Evolutionary conservation across 1,284 basidiomycete genomes (phyloP), one percentile per base, ranked within the genome.

Genomic region (Trichosporon sp.): DNA sequence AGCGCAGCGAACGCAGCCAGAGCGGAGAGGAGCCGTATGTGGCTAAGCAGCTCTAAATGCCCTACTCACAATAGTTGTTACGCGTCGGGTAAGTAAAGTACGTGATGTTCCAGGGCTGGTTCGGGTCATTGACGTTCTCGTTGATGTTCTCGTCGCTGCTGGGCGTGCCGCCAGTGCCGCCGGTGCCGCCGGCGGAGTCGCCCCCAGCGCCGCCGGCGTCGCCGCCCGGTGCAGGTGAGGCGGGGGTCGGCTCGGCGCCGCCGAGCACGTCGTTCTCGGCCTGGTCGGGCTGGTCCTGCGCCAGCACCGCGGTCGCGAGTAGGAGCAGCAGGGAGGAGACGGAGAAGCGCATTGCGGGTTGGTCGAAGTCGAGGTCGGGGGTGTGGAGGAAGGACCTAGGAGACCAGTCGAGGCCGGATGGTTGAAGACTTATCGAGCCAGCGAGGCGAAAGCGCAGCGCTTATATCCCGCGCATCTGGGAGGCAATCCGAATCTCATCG

Each of bases 51-150:
- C n/a, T n/a, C n/a, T n/a, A n/a, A n/a, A 23, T 15, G 25, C 12
- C 11, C 6, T 2, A 67, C 70, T 68, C 65, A 68, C 70, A 71
- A 63, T 69, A 69, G n/a, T 68, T 65, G 53, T 64, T 66, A 15
- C 70, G 65, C 32, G 44, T 62, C 15, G 70, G 70, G 23, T 58
- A 56, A 23, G 63, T 44, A 18, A 68, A 69, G 31, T 62, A 69
- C 3, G 68, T 63, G 5, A 35, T 3, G 65, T 69, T 69, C 68
- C 68, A 69, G 44, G 62, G 44, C 31, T 23, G 25, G 42, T 3
- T 47, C 21, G 32, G 32, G 38, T 63, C 62, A 11, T 29, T 12
- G 21, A 13, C n/a, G 7, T 60, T 60, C 47, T 32, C 31, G 66
- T 44, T 8, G 15, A 13, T 13, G 56, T 32, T 63, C 35, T 38